These are phyloP conservation scores for Ustilaginoidea virens DNA, from an alignment of 2,329 filamentous ascomycete genomes.

Conservation along the genomic window DNA sequence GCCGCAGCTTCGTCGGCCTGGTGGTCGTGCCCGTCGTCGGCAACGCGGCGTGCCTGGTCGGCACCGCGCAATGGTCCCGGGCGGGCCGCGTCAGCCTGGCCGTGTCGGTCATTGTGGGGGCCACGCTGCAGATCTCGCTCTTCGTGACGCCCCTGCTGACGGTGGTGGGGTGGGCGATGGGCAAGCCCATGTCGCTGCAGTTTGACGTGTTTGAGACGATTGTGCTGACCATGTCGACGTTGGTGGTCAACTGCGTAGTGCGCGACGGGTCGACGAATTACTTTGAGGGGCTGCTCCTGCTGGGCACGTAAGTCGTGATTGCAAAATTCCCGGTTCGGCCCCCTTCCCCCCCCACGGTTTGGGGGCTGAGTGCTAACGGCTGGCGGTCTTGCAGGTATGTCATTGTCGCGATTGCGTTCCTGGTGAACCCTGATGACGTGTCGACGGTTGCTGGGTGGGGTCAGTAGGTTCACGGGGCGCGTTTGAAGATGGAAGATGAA, in stretches of 20 bases:
- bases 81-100: conserved; percentile 8
- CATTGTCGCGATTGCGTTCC: conserved; percentile 7
- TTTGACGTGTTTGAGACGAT: conserved; percentile 8
- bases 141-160: conserved; percentile 8
- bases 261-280: conserved; percentile 8
- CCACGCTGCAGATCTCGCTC: conserved; percentile 8
- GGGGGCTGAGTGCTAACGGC: not conserved
- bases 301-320: conserved; percentile 6
- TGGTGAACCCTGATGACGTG: conserved; percentile 6
- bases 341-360: not conserved
- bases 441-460: not conserved
- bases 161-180: conserved; percentile 6
- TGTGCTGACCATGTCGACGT: conserved; percentile 7
- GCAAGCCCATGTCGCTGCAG: conserved; percentile 7
- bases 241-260: conserved; percentile 8
- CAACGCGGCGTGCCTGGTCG: conserved; percentile 7
- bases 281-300: conserved; percentile 7
- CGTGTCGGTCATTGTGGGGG: conserved; percentile 8
- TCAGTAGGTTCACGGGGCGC: too few relatives aligned
- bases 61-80: conserved; percentile 8
- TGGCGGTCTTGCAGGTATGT: conserved; percentile 3
- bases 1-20: conserved; percentile 8
- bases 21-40: conserved; percentile 8
- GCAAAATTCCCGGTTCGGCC: not conserved
- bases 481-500: too few relatives aligned